phyloP scores from a whole-genome alignment of 23 red algal genomes.

The Cyanidiococcus yangmingshanensis region DNA sequence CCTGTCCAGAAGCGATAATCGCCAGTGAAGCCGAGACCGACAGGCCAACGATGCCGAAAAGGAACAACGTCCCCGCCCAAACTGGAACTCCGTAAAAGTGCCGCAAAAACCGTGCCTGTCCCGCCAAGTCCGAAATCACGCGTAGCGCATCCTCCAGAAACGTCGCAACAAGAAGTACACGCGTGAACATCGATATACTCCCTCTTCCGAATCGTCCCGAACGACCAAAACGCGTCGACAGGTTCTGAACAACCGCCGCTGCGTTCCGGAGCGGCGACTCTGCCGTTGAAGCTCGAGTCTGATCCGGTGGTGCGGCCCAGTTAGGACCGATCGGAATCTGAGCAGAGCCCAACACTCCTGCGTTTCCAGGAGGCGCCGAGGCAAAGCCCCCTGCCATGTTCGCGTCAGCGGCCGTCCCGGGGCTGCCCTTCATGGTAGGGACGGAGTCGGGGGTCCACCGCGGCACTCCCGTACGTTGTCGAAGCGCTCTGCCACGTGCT shows the following conservation, averaged over 20 bases:
- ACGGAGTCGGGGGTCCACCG: no score
- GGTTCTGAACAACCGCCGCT: background rate
- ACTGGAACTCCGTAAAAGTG: conserved; percentile 54
- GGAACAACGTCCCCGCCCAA: conserved; percentile 46
- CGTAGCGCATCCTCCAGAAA: conserved; percentile 92
- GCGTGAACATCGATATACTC: conserved; percentile 26
- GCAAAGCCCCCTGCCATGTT: no score
- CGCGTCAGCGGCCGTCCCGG: no score
- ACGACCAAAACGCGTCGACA: background rate
- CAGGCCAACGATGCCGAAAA: conserved; percentile 44
- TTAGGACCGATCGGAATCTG: no score
- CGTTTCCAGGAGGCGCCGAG: no score
- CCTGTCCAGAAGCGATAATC: conserved; percentile 44
- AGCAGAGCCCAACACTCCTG: no score
- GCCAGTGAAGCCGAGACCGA: conserved; percentile 40
- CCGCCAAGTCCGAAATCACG: conserved; percentile 48
- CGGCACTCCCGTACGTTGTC: no score
- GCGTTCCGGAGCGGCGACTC: background rate
- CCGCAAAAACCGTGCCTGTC: conserved; percentile 22
- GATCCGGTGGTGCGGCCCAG: no score
- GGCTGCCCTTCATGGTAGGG: no score
- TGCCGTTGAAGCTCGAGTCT: no score
- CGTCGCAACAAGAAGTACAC: conserved; percentile 81
- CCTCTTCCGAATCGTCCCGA: background rate
- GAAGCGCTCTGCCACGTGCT: no score